Base-by-base conservation (phyloP, 2,329 filamentous ascomycete species). In the Arthroderma sp. region DNA sequence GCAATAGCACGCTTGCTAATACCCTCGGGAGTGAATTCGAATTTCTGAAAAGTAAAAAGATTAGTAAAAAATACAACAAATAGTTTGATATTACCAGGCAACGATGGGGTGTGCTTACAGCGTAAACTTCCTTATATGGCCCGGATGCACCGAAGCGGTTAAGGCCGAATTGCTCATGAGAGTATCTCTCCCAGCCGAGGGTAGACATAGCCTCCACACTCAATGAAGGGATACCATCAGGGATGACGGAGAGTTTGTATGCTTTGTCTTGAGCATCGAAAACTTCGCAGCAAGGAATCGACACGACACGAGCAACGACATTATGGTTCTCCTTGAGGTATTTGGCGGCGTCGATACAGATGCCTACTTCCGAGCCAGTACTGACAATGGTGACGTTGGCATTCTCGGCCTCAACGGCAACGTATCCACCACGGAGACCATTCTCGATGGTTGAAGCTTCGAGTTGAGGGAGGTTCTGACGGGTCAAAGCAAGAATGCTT, bases 121-220 rank as follows among this genome's bases (percentile, higher is more conserved):
- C 83, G 78, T 98, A 98, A 50, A 98, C 87, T 60, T 96, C 82
- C 82, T 89, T 89, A 77, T 96, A 96, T 55, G 89, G 83, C 60
- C 89, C 91, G 46, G 86, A 94, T 56, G 89, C 89, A 80, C 91
- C 91, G 69, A 98, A 98, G 66, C 91, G 80, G 83, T 98, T 98
- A 56, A 98, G 80, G 66, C 91, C 91, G 62, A 98, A 98, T 74
- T 98, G 91, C 80, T 98, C 91, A 72, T 98, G 89, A 48, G 87
- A 85, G 74, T 96, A 98, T 69, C 89, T 84, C 78, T 96, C 88
- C 91, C 91, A 98, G 57, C 91, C 91, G 70, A 95, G 81, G 56
- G 91, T 98, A 68, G 78, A 83, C 85, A 94, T 93, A 66, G 87
- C 88, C 76, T 98, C 91, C 56, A 98, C 84, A 46, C 85, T 93